These are phyloP conservation scores for Berberis thunbergii DNA, from an alignment of 164 flowering plant genomes.

Conservation along the genomic window DNA sequence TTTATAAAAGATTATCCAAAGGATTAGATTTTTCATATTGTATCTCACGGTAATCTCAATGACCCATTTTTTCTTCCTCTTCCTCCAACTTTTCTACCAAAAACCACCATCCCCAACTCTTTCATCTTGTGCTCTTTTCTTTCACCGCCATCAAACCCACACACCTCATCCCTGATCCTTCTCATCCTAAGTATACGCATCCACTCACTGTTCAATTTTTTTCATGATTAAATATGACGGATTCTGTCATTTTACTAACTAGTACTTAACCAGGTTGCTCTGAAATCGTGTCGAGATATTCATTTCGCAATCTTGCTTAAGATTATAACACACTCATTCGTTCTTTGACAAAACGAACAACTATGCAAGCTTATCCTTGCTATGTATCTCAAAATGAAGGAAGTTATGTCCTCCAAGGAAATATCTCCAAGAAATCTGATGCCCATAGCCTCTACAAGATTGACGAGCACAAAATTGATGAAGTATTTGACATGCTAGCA, in stretches of 20 bases:
- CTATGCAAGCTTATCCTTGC: conserved; percentile 65
- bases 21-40: too few relatives aligned
- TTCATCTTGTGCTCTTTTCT: too few relatives aligned
- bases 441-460: conserved; percentile 65
- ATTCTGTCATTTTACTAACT: too few relatives aligned
- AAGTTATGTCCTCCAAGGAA: conserved; percentile 51
- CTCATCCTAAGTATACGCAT: conserved; percentile 65
- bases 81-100: too few relatives aligned
- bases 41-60: too few relatives aligned
- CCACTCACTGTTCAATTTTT: background rate
- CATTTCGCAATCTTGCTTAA: background rate
- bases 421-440: conserved; percentile 53
- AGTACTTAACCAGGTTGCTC: too few relatives aligned
- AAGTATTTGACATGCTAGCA: conserved; percentile 68
- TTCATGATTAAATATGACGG: too few relatives aligned
- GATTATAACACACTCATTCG: background rate
- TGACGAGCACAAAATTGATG: conserved; percentile 68
- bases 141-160: too few relatives aligned
- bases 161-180: too few relatives aligned
- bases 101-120: too few relatives aligned
- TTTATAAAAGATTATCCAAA: too few relatives aligned
- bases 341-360: conserved; percentile 49
- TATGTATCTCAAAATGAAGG: conserved; percentile 69
- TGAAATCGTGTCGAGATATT: background rate
- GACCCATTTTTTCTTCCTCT: too few relatives aligned